These are phyloP conservation scores for Cyberlindnera saturnus DNA, from an alignment of 805 yeast genomes.

Conservation along the genomic window DNA sequence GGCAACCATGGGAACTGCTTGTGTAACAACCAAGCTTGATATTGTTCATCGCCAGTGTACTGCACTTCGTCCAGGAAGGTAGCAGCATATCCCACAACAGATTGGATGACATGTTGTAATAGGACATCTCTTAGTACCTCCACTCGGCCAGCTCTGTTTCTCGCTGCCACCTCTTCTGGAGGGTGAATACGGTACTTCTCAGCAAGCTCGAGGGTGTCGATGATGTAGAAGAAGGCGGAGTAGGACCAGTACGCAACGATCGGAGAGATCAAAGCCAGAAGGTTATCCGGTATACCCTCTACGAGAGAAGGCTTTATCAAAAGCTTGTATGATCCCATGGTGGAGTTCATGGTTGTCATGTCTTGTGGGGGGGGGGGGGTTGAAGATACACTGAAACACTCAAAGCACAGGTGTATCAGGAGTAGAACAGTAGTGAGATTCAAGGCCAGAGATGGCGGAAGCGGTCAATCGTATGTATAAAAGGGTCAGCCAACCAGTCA, in stretches of 20 bases:
- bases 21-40: conserved; percentile 40
- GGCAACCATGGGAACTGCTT: conserved; percentile 32
- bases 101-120: conserved; percentile 79
- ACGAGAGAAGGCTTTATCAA: conserved; percentile 39
- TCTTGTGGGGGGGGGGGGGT: neutral
- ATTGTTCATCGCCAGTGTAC: conserved; percentile 44
- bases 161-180: conserved; percentile 68
- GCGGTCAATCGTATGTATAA: too few species aligned
- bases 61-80: conserved; percentile 52
- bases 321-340: conserved; percentile 10
- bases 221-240: conserved; percentile 64
- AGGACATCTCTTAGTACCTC: conserved; percentile 80
- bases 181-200: conserved; percentile 89
- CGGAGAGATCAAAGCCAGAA: conserved; percentile 68
- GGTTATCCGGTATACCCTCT: conserved; percentile 62
- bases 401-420: neutral
- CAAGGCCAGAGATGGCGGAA: too few species aligned
- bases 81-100: conserved; percentile 56
- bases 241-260: conserved; percentile 79
- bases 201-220: conserved; percentile 71
- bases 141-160: conserved; percentile 65
- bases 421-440: too few species aligned
- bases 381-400: neutral
- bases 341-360: conserved; percentile 2
- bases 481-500: too few species aligned